These are phyloP conservation scores for Cryptococcus hybrid DNA, from an alignment of 1,284 basidiomycete species.

Conservation along the genomic window DNA sequence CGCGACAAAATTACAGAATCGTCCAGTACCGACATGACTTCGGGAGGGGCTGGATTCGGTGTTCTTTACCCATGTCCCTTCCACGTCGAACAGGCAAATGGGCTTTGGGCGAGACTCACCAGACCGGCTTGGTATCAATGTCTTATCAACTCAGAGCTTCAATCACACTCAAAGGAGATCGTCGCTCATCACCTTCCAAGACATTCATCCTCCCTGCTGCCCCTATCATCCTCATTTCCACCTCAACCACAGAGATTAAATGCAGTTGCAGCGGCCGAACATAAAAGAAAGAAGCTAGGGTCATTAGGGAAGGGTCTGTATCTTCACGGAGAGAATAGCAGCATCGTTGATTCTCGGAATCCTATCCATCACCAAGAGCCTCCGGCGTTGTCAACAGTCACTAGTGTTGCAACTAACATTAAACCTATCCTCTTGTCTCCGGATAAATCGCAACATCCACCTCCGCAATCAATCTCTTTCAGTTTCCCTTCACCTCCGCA, in stretches of 20 bases:
- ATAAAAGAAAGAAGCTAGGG: conserved; percentile 6
- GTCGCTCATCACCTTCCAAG: conserved; percentile 11
- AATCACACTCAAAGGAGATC: conserved; percentile 22
- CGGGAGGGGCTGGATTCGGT: conserved; percentile 19
- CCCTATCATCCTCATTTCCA: conserved; percentile 24
- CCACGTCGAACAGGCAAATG: conserved; percentile 31
- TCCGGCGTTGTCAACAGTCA: conserved; percentile 10
- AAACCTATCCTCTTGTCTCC: conserved; percentile 30
- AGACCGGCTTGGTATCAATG: conserved; percentile 24
- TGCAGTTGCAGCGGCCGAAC: conserved; percentile 12
- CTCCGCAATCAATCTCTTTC: conserved; percentile 2
- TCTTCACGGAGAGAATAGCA: conserved; percentile 35
- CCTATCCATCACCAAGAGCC: not conserved
- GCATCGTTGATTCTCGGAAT: conserved; percentile 17
- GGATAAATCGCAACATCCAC: conserved; percentile 2
- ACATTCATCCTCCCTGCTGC: conserved; percentile 21
- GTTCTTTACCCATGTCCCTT: conserved; percentile 15
- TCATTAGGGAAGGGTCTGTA: conserved; percentile 19
- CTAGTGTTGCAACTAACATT: conserved; percentile 21
- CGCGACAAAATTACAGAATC: conserved; percentile 20
- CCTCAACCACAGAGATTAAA: conserved; percentile 18
- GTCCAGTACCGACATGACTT: conserved; percentile 11
- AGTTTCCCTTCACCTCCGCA: not conserved
- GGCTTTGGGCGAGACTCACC: conserved; percentile 37
- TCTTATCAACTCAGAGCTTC: conserved; percentile 30